A percentile compares a stretch with the other conserved stretches of the same genome.
These are phyloP conservation scores for Chrysochromulina parva DNA, from an alignment of 78 protist genomes.

Conservation along the genomic window DNA sequence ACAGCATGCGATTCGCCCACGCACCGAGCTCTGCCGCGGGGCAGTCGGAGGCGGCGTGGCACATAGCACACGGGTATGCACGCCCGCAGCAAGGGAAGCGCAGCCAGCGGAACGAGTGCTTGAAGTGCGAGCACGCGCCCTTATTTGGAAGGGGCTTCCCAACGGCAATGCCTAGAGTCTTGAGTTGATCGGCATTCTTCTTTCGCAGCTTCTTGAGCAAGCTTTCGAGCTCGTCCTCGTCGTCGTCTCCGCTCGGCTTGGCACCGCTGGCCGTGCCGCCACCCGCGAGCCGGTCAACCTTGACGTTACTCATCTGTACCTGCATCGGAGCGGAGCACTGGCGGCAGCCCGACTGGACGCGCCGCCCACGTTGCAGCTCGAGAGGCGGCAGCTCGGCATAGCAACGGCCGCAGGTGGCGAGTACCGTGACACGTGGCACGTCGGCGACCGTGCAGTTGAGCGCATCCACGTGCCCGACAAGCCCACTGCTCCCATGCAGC, in stretches of 20 bases:
- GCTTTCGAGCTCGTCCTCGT: background rate
- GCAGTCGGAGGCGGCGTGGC: constrained; percentile 43
- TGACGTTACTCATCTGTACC: background rate
- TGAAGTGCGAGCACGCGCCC: constrained; percentile 58
- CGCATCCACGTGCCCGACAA: background rate
- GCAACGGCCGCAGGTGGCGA: background rate
- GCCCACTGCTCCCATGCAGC: background rate
- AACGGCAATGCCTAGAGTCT: background rate
- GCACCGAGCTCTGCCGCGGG: background rate
- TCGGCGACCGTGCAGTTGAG: background rate
- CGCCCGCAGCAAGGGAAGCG: constrained; percentile 61
- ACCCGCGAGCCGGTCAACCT: background rate
- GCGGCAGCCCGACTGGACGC: background rate
- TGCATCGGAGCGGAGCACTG: background rate
- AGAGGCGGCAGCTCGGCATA: background rate
- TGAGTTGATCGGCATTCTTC: constrained; percentile 3
- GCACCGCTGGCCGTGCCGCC: background rate
- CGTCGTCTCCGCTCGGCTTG: background rate
- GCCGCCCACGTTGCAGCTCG: background rate
- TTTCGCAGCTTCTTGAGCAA: background rate
- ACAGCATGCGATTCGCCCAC: constrained; percentile 64
- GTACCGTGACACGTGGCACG: background rate
- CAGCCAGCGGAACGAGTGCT: constrained; percentile 54
- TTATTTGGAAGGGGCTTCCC: constrained; percentile 27
- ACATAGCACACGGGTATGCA: constrained; percentile 55